Base-by-base conservation (phyloP, 1,284 basidiomycete genomes). In the Apiotrichum montevideense region DNA sequence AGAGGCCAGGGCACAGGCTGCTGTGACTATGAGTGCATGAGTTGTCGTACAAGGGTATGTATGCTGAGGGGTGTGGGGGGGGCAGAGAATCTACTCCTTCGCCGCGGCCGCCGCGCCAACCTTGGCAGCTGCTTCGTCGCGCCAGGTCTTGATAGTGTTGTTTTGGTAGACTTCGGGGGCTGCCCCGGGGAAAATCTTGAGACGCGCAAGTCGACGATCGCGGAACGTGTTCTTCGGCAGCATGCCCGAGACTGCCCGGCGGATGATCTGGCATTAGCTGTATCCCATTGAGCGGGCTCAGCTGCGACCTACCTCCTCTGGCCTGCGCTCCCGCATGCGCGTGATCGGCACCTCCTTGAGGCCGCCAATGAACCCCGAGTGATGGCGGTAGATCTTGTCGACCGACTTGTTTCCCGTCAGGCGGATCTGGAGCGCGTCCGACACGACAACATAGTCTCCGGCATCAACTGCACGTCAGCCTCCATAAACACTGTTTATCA, bases 401-500 rank as follows among this genome's bases (percentile, higher is more conserved):
- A 90, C 83, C 8, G 84, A 83, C 78, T 98, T 98, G 67, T 85
- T 84, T 32, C 96, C 96, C 0, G 95, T 92, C 45, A 98, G 87
- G 67, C 86, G 84, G 57, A 98, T 82, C 34, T 87, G 83, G 56
- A 84, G 80, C 3, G 92, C 89, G 72, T 98, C 89, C 21, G 92
- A 96, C 8, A 99, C 92, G 29, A 98, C 84, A 35, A 98, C 93
- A 76, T 98, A 98, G 83, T 98, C 96, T 35, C 96, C 94, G 55
- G 90, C 91, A 75, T 96, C 93, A 63, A 87, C 93, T 94, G 59
- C 4, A 43, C 8, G 41, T 43, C 40, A 51, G 41, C n/a, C 3
- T 37, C 13, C 10, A 79, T 87, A 69, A 66, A 95, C 95, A 3
- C 37, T 39, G 21, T 42, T 45, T 13, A 8, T 14, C n/a, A 7